Evolutionary conservation across 208 protist genomes (phyloP), one percentile per base, ranked within the genome.

Genomic region (Acanthamoeba healyi): DNA sequence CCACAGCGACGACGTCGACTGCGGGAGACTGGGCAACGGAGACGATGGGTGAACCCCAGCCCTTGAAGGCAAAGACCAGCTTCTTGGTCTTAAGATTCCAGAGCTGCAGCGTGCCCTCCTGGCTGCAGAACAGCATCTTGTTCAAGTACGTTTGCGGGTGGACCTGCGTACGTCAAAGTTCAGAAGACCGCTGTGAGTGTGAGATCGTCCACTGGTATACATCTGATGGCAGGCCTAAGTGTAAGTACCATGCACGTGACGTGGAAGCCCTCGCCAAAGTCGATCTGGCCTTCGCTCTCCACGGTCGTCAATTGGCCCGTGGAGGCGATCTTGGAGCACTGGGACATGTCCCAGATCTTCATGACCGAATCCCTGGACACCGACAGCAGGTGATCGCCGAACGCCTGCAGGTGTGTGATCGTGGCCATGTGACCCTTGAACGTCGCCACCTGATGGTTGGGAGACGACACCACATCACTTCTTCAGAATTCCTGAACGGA

Each of bases 121-220:
- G 38, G 42, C 46, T 92, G n/a, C 86, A 96, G 36, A 97, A 29
- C 79, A 97, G 86, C n/a, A 97, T 58, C 42, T 96, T 96, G 42
- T 97, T 97, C 36, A 90, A 82, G 84, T 96, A 96, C 12, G 65
- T 95, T 4, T 15, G 9, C 81, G 95, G 95, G 72, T 96, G 95
- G 14, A 81, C 17, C 6, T 96, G 42, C 74, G 5, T 32, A 14
- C 10, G 9, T 34, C 7, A 15, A 49, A 49, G 44, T 12, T 4
- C 4, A 49, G 44, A 49, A n/a, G n/a, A n/a, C n/a, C n/a, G n/a
- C n/a, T n/a, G n/a, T n/a, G n/a, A n/a, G n/a, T n/a, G n/a, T n/a
- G n/a, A n/a, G n/a, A n/a, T n/a, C n/a, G n/a, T n/a, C n/a, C n/a
- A n/a, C n/a, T n/a, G n/a, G n/a, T n/a, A n/a, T n/a, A n/a, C n/a